Evolutionary conservation across 768 basidiomycete species (phyloP).

Genomic region (Kwoniella dendrophila): DNA sequence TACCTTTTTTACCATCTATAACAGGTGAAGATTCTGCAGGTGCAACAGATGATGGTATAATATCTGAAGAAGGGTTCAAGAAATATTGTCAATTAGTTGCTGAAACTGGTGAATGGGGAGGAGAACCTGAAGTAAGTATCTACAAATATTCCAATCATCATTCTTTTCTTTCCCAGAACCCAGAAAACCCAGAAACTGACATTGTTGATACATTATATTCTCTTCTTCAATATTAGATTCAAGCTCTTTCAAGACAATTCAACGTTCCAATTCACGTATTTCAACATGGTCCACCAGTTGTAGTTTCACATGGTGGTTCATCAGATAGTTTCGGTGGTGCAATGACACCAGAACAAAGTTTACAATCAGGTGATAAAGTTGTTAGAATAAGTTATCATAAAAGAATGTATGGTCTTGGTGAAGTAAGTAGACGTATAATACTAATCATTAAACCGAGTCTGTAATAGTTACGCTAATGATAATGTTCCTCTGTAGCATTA

Average conservation of each 20-base stretch:
- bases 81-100: conserved; percentile 77
- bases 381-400: conserved; percentile 88
- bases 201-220: neutral
- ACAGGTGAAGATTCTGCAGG: conserved; percentile 69
- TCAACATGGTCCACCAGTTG: conserved; percentile 74
- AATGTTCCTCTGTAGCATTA: conserved; percentile 21
- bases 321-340: conserved; percentile 49
- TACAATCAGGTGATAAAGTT: conserved; percentile 56
- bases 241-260: conserved; percentile 79
- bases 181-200: too few species aligned
- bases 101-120: conserved; percentile 91
- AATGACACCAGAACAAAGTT: conserved; percentile 50
- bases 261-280: conserved; percentile 86
- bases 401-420: conserved; percentile 91
- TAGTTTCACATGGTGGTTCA: conserved; percentile 79
- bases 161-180: neutral
- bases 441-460: neutral
- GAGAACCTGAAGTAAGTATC: conserved; percentile 74
- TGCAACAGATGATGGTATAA: conserved; percentile 68
- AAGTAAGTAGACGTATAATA: conserved; percentile 64
- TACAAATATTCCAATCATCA: neutral
- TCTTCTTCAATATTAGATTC: conserved; percentile 59
- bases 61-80: conserved; percentile 65
- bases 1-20: conserved; percentile 82
- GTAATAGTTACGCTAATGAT: neutral